Conservation (phyloP, 2,329 filamentous ascomycete species). For the Pseudogymnoascus sp. region DNA sequence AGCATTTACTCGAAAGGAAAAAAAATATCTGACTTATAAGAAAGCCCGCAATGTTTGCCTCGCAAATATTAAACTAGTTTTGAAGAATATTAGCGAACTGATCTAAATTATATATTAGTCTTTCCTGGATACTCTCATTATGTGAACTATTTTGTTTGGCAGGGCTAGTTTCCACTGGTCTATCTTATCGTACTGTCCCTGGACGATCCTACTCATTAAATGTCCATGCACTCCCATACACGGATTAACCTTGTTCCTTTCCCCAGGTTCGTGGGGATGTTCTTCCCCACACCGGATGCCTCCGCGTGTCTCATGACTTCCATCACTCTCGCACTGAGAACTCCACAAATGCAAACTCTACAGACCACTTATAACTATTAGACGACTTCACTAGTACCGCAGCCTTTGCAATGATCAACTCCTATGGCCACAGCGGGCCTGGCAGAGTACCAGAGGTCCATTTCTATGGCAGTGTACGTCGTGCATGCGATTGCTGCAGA, state of each 20-base stretch:
- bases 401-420: background rate
- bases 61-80: background rate
- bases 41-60: background rate
- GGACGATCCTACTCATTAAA: constrained; percentile 13
- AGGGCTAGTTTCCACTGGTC: background rate
- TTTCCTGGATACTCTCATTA: background rate
- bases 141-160: background rate
- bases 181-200: background rate
- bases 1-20: background rate
- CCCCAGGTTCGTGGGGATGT: background rate
- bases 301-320: background rate
- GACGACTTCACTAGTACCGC: background rate
- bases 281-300: background rate
- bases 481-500: constrained; percentile 28
- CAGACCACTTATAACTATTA: background rate
- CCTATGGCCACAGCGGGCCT: background rate
- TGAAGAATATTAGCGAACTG: background rate
- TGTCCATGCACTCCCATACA: constrained; percentile 30
- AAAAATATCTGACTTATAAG: background rate
- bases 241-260: constrained; percentile 12
- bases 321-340: background rate
- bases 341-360: background rate
- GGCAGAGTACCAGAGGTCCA: background rate
- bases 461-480: background rate
- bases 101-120: background rate